Conservation (phyloP, 1,284 basidiomycete species). For the Ceratobasidium sp. region DNA sequence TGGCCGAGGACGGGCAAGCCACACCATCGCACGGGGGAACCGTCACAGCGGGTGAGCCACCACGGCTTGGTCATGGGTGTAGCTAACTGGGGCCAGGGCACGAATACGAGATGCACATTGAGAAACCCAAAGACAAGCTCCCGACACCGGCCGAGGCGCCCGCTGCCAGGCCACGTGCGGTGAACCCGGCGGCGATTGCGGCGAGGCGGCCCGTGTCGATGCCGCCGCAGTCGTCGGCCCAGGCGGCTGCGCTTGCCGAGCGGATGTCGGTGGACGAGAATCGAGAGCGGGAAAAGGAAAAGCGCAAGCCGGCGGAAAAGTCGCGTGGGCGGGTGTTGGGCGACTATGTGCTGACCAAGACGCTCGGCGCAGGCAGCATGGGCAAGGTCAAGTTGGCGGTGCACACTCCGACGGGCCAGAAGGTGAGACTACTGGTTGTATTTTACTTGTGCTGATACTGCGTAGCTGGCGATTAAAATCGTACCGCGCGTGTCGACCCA, state of each 20-base stretch:
- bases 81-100: slow-evolving; percentile 50
- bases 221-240: slow-evolving; percentile 63
- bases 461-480: slow-evolving; percentile 95
- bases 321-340: slow-evolving; percentile 65
- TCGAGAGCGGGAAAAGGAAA: slow-evolving; percentile 54
- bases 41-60: slow-evolving; percentile 49
- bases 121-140: slow-evolving; percentile 45
- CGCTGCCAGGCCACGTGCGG: slow-evolving; percentile 34
- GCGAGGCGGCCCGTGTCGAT: slow-evolving; percentile 68
- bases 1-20: slow-evolving; percentile 47
- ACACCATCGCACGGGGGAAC: slow-evolving; percentile 64
- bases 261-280: slow-evolving; percentile 36
- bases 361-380: slow-evolving; percentile 97
- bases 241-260: slow-evolving; percentile 41
- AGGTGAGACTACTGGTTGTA: slow-evolving; percentile 63
- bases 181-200: slow-evolving; percentile 34
- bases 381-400: slow-evolving; percentile 98
- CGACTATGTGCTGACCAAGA: slow-evolving; percentile 96
- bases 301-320: slow-evolving; percentile 33
- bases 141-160: slow-evolving; percentile 44
- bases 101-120: slow-evolving; percentile 63
- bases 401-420: slow-evolving; percentile 88
- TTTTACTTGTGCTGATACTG: slow-evolving; percentile 6
- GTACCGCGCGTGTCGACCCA: slow-evolving; percentile 68
- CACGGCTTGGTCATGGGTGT: background rate